These are phyloP conservation scores for Volutella citrinella DNA, from an alignment of 2,329 filamentous ascomycete species.

Conservation along the genomic window DNA sequence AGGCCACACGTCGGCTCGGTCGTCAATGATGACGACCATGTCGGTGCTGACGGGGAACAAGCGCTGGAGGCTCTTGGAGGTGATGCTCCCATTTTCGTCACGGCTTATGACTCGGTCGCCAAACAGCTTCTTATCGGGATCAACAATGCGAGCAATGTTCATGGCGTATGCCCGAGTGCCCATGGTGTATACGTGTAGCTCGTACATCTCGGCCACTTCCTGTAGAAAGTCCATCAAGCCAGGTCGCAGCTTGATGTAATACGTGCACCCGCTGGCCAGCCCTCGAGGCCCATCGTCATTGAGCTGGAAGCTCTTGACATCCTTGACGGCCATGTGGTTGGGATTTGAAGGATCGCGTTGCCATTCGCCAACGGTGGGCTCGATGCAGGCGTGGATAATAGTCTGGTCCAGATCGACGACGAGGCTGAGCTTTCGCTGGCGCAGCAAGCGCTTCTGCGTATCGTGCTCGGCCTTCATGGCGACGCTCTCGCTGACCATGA, in stretches of 20 bases:
- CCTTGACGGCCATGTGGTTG: conserved; percentile 86
- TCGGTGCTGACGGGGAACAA: conserved; percentile 95
- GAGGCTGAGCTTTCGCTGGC: conserved; percentile 79
- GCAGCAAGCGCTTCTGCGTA: conserved; percentile 76
- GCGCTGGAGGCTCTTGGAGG: conserved; percentile 83
- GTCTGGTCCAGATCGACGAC: conserved; percentile 98
- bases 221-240: conserved; percentile 79
- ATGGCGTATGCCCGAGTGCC: conserved; percentile 94
- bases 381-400: conserved; percentile 96
- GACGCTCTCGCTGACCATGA: conserved; percentile 81
- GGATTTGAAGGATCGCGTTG: conserved; percentile 83
- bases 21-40: conserved; percentile 99
- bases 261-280: conserved; percentile 73
- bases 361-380: conserved; percentile 95
- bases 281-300: conserved; percentile 77
- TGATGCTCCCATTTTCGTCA: conserved; percentile 93
- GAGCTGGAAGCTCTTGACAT: conserved; percentile 85
- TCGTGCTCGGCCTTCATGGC: conserved; percentile 82
- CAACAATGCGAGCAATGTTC: conserved; percentile 87
- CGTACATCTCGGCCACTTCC: conserved; percentile 75
- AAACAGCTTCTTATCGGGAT: conserved; percentile 85
- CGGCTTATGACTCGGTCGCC: conserved; percentile 93
- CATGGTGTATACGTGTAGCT: conserved; percentile 99
- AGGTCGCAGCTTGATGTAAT: conserved; percentile 97
- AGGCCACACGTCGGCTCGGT: conserved; percentile 92